phyloP scores from a whole-genome alignment of 208 protist genomes.

The Wallacemonas sp. region DNA sequence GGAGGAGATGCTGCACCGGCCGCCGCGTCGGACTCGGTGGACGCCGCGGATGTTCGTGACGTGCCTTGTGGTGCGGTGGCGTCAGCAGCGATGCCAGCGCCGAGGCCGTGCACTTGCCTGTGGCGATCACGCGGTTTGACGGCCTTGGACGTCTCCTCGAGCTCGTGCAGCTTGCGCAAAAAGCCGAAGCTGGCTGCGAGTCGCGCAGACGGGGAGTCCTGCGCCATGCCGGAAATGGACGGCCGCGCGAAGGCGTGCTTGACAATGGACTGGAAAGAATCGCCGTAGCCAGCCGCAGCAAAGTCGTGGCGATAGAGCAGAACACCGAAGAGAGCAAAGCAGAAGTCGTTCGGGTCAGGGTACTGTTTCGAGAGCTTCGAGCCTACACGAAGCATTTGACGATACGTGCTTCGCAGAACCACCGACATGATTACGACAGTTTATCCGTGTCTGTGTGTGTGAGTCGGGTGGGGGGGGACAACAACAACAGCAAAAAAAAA shows the following conservation, averaged over 20 bases:
- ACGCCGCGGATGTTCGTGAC: neutral
- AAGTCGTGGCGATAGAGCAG: conserved; percentile 61
- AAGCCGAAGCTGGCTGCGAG: conserved; percentile 58
- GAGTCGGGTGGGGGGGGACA: neutral
- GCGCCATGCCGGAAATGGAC: conserved; percentile 33
- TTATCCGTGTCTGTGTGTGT: neutral
- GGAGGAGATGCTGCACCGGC: too few relatives aligned
- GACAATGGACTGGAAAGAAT: conserved; percentile 35
- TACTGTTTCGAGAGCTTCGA: conserved; percentile 33
- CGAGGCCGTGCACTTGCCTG: neutral
- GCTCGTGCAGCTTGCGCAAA: conserved; percentile 52
- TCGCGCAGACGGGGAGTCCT: conserved; percentile 45
- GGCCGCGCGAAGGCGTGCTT: conserved; percentile 66
- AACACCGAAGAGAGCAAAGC: conserved; percentile 74
- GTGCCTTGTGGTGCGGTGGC: neutral
- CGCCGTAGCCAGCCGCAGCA: conserved; percentile 65
- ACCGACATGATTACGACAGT: conserved; percentile 47
- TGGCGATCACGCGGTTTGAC: conserved; percentile 8
- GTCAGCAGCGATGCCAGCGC: neutral
- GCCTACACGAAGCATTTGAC: conserved; percentile 62
- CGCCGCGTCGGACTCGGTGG: conserved; percentile 2
- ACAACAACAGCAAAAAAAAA: conserved; percentile 6
- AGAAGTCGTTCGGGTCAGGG: conserved; percentile 56
- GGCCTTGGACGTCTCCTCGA: conserved; percentile 18
- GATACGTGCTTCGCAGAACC: conserved; percentile 55